Conservation (phyloP, 2,329 filamentous ascomycete species). For the Tolypocladium amazonense region DNA sequence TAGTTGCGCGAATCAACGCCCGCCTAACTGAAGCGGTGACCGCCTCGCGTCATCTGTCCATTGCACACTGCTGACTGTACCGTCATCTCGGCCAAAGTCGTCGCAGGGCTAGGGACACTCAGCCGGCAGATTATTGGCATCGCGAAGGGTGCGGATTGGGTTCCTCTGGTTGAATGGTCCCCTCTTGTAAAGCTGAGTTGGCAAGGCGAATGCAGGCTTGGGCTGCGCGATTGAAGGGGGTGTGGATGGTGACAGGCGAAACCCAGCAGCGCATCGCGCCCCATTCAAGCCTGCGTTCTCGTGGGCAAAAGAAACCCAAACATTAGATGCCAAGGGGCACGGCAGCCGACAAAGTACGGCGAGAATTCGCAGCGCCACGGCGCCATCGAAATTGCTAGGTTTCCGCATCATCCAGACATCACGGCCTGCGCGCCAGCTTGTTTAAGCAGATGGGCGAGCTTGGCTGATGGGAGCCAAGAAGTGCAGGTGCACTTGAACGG, state of each 20-base stretch:
- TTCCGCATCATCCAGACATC: not conserved
- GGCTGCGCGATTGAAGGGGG: not conserved
- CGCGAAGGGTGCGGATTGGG: not conserved
- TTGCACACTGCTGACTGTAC: not conserved
- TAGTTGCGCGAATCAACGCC: not conserved
- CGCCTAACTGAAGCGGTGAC: slow-evolving; percentile 2
- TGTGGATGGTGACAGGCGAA: not conserved
- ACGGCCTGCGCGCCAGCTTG: not conserved
- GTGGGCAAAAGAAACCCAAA: not conserved
- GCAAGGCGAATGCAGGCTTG: not conserved
- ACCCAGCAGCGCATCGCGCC: not conserved
- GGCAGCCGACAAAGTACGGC: not conserved
- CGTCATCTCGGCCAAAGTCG: not conserved
- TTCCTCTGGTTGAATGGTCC: not conserved
- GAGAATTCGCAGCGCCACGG: not conserved
- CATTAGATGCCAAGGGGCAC: not conserved
- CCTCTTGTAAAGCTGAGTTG: not conserved
- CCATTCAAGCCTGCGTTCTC: not conserved
- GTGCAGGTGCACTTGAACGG: not conserved
- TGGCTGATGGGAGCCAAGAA: not conserved
- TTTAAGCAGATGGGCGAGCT: not conserved
- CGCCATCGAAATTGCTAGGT: not conserved
- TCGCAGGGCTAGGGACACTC: not conserved
- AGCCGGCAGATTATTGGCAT: not conserved
- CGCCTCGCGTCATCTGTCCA: slow-evolving; percentile 1